Conservation (phyloP, 805 yeast species). For the Blastobotrys parvus region DNA sequence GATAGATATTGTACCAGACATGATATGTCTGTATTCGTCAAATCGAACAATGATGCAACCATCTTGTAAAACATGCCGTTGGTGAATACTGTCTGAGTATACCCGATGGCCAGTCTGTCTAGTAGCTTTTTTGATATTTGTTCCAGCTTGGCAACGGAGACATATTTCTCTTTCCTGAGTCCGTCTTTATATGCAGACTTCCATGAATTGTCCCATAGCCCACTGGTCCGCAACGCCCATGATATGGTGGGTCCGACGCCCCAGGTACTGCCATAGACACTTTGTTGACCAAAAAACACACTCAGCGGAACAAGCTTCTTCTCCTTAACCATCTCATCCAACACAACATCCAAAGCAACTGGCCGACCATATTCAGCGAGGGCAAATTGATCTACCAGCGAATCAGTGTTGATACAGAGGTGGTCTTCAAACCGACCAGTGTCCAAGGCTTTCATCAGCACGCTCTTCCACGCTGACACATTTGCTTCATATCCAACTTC, state of each 20-base stretch:
- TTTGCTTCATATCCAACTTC: conserved; percentile 45
- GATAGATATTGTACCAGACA: conserved; percentile 19
- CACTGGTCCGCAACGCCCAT: conserved; percentile 14
- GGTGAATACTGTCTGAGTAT: conserved; percentile 14
- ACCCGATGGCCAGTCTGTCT: conserved; percentile 5
- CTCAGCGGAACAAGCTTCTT: conserved; percentile 20
- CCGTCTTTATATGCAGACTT: conserved; percentile 19
- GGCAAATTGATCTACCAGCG: conserved; percentile 16
- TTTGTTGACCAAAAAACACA: conserved; percentile 8
- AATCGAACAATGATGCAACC: neutral
- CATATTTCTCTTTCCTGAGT: conserved; percentile 22
- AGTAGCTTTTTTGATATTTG: conserved; percentile 9
- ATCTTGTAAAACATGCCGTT: conserved; percentile 6
- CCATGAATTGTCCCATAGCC: conserved; percentile 15
- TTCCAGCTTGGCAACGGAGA: conserved; percentile 16
- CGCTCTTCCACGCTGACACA: conserved; percentile 37
- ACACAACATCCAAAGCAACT: conserved; percentile 23
- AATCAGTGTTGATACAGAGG: conserved; percentile 20
- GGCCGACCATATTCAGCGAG: conserved; percentile 26
- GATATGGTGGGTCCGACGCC: conserved; percentile 6
- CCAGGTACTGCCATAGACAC: conserved; percentile 3
- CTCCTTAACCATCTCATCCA: conserved; percentile 24
- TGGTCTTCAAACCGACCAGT: conserved; percentile 22
- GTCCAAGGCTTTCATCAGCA: conserved; percentile 25
- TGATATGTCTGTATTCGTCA: conserved; percentile 17